Conservation (phyloP, 179 eudicot genomes). For the Beta lomatogona region DNA sequence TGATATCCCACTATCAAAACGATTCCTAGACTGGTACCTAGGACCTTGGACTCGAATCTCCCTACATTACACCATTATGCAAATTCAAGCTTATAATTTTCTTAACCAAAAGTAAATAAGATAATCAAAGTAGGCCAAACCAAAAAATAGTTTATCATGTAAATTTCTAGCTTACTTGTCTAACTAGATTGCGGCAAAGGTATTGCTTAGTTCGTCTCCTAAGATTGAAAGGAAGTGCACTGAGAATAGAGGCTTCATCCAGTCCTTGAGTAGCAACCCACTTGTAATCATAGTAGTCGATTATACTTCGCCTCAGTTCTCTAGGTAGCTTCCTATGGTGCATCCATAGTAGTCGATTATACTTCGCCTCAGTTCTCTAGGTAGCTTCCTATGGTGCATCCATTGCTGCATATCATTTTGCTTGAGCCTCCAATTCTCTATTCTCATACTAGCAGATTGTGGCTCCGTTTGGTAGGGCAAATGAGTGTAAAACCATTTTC, state of each 20-base stretch:
- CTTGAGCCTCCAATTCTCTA: constrained; percentile 78
- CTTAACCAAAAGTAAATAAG: too few species aligned
- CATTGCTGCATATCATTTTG: constrained; percentile 76
- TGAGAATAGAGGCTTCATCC: constrained; percentile 57
- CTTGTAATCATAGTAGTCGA: constrained; percentile 59
- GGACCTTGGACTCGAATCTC: too few species aligned
- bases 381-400: constrained; percentile 39
- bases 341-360: constrained; percentile 72
- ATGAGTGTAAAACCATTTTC: too few species aligned
- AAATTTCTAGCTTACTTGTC: constrained; percentile 47
- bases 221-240: constrained; percentile 65
- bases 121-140: too few species aligned
- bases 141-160: too few species aligned
- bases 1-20: too few species aligned
- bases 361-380: constrained; percentile 57
- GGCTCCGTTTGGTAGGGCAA: too few species aligned
- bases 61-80: too few species aligned
- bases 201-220: constrained; percentile 70
- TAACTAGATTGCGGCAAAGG: constrained; percentile 69
- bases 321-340: constrained; percentile 29
- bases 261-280: constrained; percentile 81
- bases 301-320: constrained; percentile 58
- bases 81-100: too few species aligned
- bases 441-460: constrained; percentile 53
- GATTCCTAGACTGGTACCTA: too few species aligned